Evolutionary conservation across 2,329 filamentous ascomycete genomes (phyloP).

Genomic region (Fusarium sp.): DNA sequence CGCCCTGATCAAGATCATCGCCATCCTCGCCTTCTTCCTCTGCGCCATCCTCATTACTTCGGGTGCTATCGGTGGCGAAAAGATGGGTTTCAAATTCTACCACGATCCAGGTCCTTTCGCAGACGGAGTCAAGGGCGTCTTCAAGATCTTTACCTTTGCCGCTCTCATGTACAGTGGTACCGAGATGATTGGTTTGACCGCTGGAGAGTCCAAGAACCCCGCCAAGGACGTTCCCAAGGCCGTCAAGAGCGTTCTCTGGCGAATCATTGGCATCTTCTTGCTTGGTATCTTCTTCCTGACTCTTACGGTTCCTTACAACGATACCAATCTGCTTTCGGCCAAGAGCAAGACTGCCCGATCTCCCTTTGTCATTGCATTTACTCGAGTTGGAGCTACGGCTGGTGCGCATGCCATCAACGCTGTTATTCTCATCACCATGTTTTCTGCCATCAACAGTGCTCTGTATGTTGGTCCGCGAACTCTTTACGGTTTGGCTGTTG

Average conservation of each 20-base stretch:
- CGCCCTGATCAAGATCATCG: constrained; percentile 15
- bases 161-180: background rate
- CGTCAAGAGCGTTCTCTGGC: background rate
- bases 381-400: background rate
- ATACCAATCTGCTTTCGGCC: background rate
- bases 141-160: background rate
- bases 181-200: background rate
- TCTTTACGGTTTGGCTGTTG: background rate
- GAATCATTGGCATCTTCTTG: background rate
- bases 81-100: constrained; percentile 33
- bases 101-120: background rate
- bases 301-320: background rate
- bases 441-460: constrained; percentile 1
- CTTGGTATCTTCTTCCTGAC: background rate
- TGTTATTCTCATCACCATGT: background rate
- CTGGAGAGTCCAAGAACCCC: background rate
- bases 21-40: constrained; percentile 20
- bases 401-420: background rate
- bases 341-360: background rate
- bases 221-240: background rate
- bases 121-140: background rate
- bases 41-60: constrained; percentile 33
- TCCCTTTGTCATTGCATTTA: background rate
- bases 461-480: background rate
- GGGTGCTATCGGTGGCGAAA: constrained; percentile 38